Conservation (phyloP, 441 rosid species). For the Populus tomentosa region DNA sequence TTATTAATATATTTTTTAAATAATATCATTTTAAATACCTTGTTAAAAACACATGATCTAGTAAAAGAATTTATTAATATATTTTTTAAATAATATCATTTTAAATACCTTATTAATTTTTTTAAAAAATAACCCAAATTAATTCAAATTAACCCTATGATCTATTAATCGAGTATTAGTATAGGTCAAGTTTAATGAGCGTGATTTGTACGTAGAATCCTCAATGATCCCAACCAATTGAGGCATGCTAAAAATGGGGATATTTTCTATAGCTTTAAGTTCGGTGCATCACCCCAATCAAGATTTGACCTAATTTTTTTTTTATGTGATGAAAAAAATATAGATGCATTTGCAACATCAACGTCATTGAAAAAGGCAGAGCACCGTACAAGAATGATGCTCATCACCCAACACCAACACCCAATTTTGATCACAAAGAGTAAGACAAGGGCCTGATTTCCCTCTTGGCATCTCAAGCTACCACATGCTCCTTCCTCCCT, state of each 20-base stretch:
- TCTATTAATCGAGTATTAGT: no score
- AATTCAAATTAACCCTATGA: no score
- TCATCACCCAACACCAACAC: neutral
- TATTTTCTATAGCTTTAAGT: neutral
- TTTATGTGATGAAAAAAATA: neutral
- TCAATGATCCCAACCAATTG: no score
- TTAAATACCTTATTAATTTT: no score
- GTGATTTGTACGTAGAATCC: no score
- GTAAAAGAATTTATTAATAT: no score
- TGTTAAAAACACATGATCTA: no score
- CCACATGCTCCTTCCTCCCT: neutral
- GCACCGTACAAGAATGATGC: slow-evolving; percentile 13
- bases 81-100: no score
- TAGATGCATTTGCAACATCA: neutral
- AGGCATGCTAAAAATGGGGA: neutral
- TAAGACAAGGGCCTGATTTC: slow-evolving; percentile 29
- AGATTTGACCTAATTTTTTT: neutral
- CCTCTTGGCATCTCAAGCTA: slow-evolving; percentile 9
- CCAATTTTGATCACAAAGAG: neutral
- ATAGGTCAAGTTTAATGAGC: no score
- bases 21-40: no score
- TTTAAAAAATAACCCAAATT: no score
- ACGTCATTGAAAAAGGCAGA: slow-evolving; percentile 26
- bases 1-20: no score
- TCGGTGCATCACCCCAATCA: neutral